A percentile compares a stretch with the other conserved stretches of the same genome.
phyloP scores from a whole-genome alignment of 2,329 filamentous ascomycete species.

The Juglanconis juglandina region DNA sequence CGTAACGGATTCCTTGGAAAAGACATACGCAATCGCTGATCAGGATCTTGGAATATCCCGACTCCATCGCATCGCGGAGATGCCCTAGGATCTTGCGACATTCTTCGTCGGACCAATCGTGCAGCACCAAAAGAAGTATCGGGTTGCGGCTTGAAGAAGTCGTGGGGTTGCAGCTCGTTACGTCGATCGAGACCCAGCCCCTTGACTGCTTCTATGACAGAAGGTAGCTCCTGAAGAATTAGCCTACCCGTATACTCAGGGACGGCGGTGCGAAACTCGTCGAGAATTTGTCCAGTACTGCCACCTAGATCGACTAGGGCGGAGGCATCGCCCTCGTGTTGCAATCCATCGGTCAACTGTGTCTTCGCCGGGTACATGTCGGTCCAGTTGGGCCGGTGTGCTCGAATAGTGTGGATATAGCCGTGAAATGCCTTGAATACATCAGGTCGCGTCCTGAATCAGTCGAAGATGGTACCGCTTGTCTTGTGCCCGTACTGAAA shows the following conservation, averaged over 20 bases:
- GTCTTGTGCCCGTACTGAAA: not conserved
- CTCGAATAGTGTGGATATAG: not conserved
- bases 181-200: conserved; percentile 19
- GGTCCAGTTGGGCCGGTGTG: not conserved
- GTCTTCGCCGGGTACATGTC: not conserved
- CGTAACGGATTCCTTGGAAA: too few species aligned
- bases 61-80: too few species aligned
- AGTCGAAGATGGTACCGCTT: not conserved
- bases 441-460: not conserved
- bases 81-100: too few species aligned
- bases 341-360: not conserved
- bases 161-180: too few species aligned
- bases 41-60: too few species aligned
- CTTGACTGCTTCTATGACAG: not conserved
- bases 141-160: too few species aligned
- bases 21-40: too few species aligned
- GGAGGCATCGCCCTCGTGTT: not conserved
- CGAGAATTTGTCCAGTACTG: not conserved
- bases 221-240: not conserved
- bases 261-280: not conserved
- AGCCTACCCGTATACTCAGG: not conserved
- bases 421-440: not conserved
- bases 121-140: too few species aligned
- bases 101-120: too few species aligned
- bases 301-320: not conserved